Evolutionary conservation across 257 asterid genomes (phyloP), one percentile per base, ranked within the genome.

Genomic region (Solanum bulbocastanum): DNA sequence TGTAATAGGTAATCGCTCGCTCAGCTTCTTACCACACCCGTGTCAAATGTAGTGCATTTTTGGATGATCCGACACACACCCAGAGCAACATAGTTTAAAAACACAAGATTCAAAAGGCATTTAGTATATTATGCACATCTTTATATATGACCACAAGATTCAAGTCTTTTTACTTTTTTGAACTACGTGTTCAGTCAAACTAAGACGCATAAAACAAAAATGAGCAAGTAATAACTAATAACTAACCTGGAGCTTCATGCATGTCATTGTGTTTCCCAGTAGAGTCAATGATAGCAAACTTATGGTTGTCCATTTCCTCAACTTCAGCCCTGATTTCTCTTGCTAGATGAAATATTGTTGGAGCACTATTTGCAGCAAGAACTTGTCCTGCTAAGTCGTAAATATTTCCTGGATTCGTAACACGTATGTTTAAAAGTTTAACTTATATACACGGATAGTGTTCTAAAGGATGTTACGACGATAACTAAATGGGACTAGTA

Each of bases 221-320:
- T 8, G 20, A 14, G 16, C 60, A 22, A 49, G n/a, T 56, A 56
- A 20, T 5, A 14, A 49, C 5, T 42, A 42, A 56, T 58, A 58
- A 58, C 68, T 20, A 58, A 58, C 68, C 68, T 92, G 93, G 87
- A 94, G 90, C 42, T 39, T 39, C 42, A 8, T 8, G 40, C n/a
- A 10, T 92, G 27, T 92, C 92, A 46, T 75, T 91, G 83, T 91
- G 89, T 86, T 89, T 90, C 87, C 96, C 91, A 10, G 85, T 89
- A 74, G 92, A 91, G 87, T 92, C 89, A 10, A 94, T 73, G 10
- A 92, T 88, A 46, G 94, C 94, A 87, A 94, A 90, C 44, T 89
- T 93, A 65, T 92, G 94, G 13, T 89, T 88, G 86, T 94, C 94
- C 93, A 94, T 92, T 44, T 93, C 95, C 90, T 94, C 95, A 49